Percentiles rank a stretch among this genome's conserved stretches.
Conservation (phyloP, 768 basidiomycete genomes). For the Naematelia aurantialba region DNA sequence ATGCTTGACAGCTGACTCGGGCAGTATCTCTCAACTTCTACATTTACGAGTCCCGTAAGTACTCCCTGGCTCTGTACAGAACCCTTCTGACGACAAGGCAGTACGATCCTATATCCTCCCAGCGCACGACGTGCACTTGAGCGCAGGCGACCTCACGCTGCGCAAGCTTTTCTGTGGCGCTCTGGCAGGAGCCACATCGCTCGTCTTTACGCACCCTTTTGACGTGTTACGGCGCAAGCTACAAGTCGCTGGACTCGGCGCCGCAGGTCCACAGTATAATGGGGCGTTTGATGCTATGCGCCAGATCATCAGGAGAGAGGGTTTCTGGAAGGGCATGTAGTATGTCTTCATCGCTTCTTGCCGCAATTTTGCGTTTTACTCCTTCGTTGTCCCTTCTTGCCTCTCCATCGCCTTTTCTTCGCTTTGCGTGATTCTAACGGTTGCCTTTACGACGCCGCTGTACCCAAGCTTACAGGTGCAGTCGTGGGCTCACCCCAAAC, state of each 20-base stretch:
- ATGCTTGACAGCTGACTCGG: too few species aligned
- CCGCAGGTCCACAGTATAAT: conserved; percentile 63
- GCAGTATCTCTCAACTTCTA: conserved; percentile 75
- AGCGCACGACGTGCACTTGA: background rate
- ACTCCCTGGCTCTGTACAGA: conserved; percentile 13
- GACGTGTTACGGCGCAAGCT: conserved; percentile 93
- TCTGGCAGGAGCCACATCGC: conserved; percentile 79
- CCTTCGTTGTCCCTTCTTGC: conserved; percentile 1
- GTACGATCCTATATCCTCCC: conserved; percentile 36
- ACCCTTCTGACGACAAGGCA: conserved; percentile 61
- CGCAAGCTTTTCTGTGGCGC: conserved; percentile 78
- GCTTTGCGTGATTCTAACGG: too few species aligned
- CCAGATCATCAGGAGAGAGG: conserved; percentile 69
- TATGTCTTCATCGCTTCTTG: conserved; percentile 21
- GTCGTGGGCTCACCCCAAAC: conserved; percentile 46
- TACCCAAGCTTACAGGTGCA: too few species aligned
- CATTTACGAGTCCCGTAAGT: conserved; percentile 82
- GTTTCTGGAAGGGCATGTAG: conserved; percentile 53
- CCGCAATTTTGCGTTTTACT: background rate
- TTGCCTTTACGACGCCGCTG: too few species aligned
- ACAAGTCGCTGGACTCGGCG: conserved; percentile 56
- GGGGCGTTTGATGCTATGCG: conserved; percentile 75
- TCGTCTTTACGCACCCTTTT: conserved; percentile 92
- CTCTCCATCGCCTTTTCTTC: conserved; percentile 1
- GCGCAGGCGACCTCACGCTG: conserved; percentile 27